Percentiles rank a stretch among this genome's conserved stretches.
Evolutionary conservation across 257 asterid genomes (phyloP).

Genomic region (Salvia miltiorrhiza): DNA sequence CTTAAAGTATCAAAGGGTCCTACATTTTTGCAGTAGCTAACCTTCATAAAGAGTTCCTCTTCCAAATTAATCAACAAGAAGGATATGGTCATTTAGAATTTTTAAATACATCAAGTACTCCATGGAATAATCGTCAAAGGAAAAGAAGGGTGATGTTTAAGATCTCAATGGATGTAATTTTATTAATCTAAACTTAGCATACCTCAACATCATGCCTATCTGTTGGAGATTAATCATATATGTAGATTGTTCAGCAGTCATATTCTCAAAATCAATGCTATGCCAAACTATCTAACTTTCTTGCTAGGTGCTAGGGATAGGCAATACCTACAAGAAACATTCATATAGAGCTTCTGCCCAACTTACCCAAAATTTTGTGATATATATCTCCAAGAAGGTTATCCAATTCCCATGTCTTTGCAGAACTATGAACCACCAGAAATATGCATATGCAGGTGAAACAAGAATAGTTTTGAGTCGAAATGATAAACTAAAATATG

Average conservation of each 20-base stretch:
- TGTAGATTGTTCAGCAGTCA: constrained; percentile 97
- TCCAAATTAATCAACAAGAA: constrained; percentile 89
- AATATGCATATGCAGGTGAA: constrained; percentile 23
- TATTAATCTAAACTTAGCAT: constrained; percentile 20
- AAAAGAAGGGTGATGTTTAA: constrained; percentile 12
- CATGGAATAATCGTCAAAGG: neutral
- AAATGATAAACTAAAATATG: constrained; percentile 14
- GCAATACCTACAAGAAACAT: constrained; percentile 21
- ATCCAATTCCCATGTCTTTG: constrained; percentile 88
- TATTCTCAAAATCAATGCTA: constrained; percentile 36
- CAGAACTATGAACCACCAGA: constrained; percentile 53
- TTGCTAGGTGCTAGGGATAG: constrained; percentile 9
- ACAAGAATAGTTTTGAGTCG: constrained; percentile 21
- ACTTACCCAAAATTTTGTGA: constrained; percentile 88
- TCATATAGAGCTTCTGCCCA: constrained; percentile 12
- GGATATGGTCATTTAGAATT: neutral
- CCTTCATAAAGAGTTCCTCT: constrained; percentile 98
- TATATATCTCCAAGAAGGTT: constrained; percentile 88
- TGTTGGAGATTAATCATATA: constrained; percentile 99
- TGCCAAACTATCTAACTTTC: constrained; percentile 1
- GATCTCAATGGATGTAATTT: constrained; percentile 7
- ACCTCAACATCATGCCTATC: constrained; percentile 96
- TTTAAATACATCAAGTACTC: constrained; percentile 9
- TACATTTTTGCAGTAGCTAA: constrained; percentile 31
- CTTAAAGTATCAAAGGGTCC: neutral